A percentile compares a stretch with the other conserved stretches of the same genome.
Conservation (phyloP, 2,329 filamentous ascomycete species). For the Paracamarosporium sp. region DNA sequence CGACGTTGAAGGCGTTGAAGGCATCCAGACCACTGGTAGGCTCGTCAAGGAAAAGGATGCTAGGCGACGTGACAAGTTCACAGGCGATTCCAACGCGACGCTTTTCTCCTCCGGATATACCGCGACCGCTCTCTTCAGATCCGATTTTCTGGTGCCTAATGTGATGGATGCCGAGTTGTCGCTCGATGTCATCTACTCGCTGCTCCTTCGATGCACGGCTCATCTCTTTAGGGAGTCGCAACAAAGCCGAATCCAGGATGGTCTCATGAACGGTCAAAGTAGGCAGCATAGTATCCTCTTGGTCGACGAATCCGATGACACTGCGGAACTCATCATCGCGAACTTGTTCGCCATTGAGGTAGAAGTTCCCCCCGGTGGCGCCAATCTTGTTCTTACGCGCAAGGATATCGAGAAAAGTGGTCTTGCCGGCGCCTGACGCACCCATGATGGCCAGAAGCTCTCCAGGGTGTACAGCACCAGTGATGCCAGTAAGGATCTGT, state of each 20-base stretch:
- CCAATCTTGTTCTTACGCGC: slow-evolving; percentile 97
- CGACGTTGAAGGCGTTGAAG: slow-evolving; percentile 97
- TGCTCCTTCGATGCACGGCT: slow-evolving; percentile 86
- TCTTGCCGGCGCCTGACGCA: slow-evolving; percentile 96
- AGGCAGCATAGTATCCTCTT: slow-evolving; percentile 95
- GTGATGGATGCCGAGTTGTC: slow-evolving; percentile 90
- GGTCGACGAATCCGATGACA: slow-evolving; percentile 95
- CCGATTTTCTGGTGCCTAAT: slow-evolving; percentile 96
- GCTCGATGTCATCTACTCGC: slow-evolving; percentile 89
- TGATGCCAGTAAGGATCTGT: slow-evolving; percentile 79
- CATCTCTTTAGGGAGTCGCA: slow-evolving; percentile 94
- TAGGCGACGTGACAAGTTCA: slow-evolving; percentile 95
- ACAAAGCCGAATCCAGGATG: slow-evolving; percentile 89
- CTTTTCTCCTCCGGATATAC: slow-evolving; percentile 97
- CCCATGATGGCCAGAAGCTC: slow-evolving; percentile 98
- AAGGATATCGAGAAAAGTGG: slow-evolving; percentile 93
- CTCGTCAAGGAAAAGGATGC: slow-evolving; percentile 95
- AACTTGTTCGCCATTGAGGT: slow-evolving; percentile 91
- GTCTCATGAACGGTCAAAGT: slow-evolving; percentile 98
- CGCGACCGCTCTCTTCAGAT: slow-evolving; percentile 92
- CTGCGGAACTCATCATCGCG: slow-evolving; percentile 84
- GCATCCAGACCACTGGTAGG: slow-evolving; percentile 95
- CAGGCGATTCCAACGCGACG: slow-evolving; percentile 95
- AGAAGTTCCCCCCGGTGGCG: slow-evolving; percentile 78
- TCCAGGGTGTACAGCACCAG: slow-evolving; percentile 90